These are phyloP conservation scores for Castanospermum australe DNA, from an alignment of 306 rosid genomes.

Conservation along the genomic window DNA sequence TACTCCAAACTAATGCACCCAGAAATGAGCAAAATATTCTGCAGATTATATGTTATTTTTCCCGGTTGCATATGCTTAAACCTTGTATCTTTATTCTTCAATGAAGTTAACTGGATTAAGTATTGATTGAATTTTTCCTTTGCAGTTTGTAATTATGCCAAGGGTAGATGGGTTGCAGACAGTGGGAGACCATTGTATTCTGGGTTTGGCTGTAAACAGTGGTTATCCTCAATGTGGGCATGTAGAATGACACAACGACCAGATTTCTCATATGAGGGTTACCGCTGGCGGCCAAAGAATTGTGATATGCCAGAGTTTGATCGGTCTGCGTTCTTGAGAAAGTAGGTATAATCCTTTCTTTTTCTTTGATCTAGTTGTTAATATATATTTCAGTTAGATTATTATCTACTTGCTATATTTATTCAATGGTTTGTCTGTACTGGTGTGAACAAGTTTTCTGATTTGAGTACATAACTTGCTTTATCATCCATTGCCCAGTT, in stretches of 20 bases:
- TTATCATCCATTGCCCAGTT: not conserved
- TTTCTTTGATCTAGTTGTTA: constrained; percentile 14
- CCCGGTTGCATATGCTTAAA: constrained; percentile 14
- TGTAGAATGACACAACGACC: constrained; percentile 79
- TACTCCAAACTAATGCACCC: not conserved
- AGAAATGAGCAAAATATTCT: not conserved
- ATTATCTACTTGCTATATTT: constrained; percentile 9
- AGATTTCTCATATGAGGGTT: constrained; percentile 82
- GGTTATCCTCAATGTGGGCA: constrained; percentile 92
- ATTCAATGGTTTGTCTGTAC: not conserved
- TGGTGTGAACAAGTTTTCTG: not conserved
- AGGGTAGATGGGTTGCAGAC: constrained; percentile 90
- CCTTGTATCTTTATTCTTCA: constrained; percentile 19
- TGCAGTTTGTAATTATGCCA: constrained; percentile 85
- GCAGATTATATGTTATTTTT: not conserved
- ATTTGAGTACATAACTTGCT: not conserved
- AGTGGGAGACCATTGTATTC: constrained; percentile 73
- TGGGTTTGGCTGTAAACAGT: constrained; percentile 73
- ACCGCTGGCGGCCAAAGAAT: constrained; percentile 79
- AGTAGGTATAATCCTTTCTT: constrained; percentile 49
- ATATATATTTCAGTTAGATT: not conserved
- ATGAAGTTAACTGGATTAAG: not conserved
- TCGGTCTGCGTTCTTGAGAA: constrained; percentile 64
- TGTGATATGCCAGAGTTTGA: constrained; percentile 76
- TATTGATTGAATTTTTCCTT: constrained; percentile 27